Base-by-base conservation (phyloP, 1,284 basidiomycete species). In the Gyrodon tennesseensis region DNA sequence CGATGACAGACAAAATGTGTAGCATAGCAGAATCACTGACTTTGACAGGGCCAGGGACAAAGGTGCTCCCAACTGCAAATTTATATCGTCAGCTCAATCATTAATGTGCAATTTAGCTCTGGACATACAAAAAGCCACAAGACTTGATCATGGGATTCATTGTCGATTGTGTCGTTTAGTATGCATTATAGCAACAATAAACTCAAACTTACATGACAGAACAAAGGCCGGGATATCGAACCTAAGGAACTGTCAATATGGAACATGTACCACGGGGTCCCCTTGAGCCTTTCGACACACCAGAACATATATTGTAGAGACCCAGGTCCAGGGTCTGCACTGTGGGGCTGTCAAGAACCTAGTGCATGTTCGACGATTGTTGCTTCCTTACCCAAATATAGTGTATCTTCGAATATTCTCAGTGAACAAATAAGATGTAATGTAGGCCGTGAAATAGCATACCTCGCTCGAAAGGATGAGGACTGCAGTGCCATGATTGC, bases 391-490 rank as follows among this genome's bases (percentile, higher is more conserved):
- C 65, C 65, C 65, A 66, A 7, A 66, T 9, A 19, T 67, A 57
- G 4, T 66, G 34, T 55, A 67, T 43, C 65, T 66, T 27, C 21
- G 7, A 7, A 51, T 6, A 41, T 43, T 7, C 29, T 57, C 21
- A 54, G n/a, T 11, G 5, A 9, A 11, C 29, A 18, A 52, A 29
- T 7, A 37, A 23, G 31, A 19, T 12, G 12, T 7, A 23, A 19
- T 12, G 12, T 7, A 23, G n/a, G 34, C 3, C 21, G 18, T 5
- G 12, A 18, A 37, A 27, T n/a, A 7, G 48, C 23, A 21, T 43
- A 67, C 64, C 60, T 69, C 68, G 43, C 54, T 43, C 11, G 69
- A 41, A 29, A 69, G 44, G 0, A 34, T 56, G 23, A 68, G 67
- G 49, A 71, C 68, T 69, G 16, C 4, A 19, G 25, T 4, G 29